phyloP scores from a whole-genome alignment of 2,329 filamentous ascomycete species.

The Clonostachys chloroleuca region DNA sequence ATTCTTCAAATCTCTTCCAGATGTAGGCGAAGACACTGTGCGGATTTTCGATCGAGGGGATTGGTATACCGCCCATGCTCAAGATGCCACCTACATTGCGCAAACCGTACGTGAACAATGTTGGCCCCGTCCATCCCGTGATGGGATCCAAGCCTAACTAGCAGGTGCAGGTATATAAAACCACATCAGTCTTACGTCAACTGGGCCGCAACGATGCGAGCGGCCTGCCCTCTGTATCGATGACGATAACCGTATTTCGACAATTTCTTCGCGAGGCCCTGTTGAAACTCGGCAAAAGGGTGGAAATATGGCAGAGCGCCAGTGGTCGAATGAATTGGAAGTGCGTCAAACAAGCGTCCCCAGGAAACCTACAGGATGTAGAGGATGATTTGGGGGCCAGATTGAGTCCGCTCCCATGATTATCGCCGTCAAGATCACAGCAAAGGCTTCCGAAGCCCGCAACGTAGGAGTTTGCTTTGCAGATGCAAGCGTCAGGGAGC shows the following conservation, averaged over 20 bases:
- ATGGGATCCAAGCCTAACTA: background rate
- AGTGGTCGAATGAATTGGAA: conserved; percentile 88
- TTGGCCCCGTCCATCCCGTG: background rate
- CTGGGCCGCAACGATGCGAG: conserved; percentile 79
- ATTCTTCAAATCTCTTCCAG: conserved; percentile 84
- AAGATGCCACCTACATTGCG: conserved; percentile 80
- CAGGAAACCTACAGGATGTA: conserved; percentile 93
- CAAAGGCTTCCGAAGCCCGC: conserved; percentile 80
- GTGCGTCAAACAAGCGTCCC: conserved; percentile 84
- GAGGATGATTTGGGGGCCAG: conserved; percentile 86
- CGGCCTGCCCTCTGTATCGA: conserved; percentile 88
- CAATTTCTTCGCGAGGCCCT: conserved; percentile 94
- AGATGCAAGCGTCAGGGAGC: conserved; percentile 90
- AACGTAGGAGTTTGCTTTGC: conserved; percentile 95
- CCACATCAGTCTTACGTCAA: conserved; percentile 88
- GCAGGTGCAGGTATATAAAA: conserved; percentile 79
- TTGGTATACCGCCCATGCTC: conserved; percentile 91
- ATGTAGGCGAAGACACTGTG: conserved; percentile 68
- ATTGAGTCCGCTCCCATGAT: conserved; percentile 92
- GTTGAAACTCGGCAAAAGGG: conserved; percentile 82
- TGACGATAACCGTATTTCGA: conserved; percentile 91
- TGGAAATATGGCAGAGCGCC: conserved; percentile 83
- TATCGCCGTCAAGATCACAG: conserved; percentile 85
- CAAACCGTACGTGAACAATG: conserved; percentile 50
- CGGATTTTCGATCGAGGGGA: conserved; percentile 92